Conservation (phyloP, 768 basidiomycete genomes). For the Macrocybe gigantea region DNA sequence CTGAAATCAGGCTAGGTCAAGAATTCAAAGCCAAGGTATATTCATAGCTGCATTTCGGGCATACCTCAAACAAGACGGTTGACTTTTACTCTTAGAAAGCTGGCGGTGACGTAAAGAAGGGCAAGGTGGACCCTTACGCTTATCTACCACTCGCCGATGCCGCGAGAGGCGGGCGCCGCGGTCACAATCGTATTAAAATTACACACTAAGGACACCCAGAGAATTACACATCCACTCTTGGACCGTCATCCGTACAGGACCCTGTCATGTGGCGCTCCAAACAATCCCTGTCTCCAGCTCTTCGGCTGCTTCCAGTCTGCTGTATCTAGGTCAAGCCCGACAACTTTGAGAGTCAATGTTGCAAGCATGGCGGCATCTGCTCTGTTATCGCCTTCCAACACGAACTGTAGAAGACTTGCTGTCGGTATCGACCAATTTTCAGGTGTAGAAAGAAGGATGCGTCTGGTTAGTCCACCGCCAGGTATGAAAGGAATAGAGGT, state of each 20-base stretch:
- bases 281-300: conserved; percentile 64
- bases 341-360: conserved; percentile 40
- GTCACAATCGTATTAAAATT: conserved; percentile 4
- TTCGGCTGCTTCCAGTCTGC: conserved; percentile 55
- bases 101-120: conserved; percentile 88
- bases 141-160: conserved; percentile 85
- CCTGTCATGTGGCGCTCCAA: conserved; percentile 70
- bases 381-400: conserved; percentile 79
- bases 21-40: conserved; percentile 96
- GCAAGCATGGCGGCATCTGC: conserved; percentile 64
- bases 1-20: conserved; percentile 54
- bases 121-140: conserved; percentile 86
- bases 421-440: conserved; percentile 45
- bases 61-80: conserved; percentile 4
- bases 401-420: conserved; percentile 64
- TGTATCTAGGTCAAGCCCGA: conserved; percentile 27
- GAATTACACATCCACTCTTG: conserved; percentile 7
- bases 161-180: conserved; percentile 40
- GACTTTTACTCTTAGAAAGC: conserved; percentile 61
- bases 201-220: conserved; percentile 7
- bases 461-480: conserved; percentile 67
- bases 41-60: conserved; percentile 4
- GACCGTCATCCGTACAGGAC: conserved; percentile 55
- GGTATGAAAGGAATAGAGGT: conserved; percentile 62
- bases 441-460: conserved; percentile 57